Percentiles rank a stretch among this genome's conserved stretches.
Conservation (phyloP, 805 yeast species). For the Metschnikowia kofuensis region DNA sequence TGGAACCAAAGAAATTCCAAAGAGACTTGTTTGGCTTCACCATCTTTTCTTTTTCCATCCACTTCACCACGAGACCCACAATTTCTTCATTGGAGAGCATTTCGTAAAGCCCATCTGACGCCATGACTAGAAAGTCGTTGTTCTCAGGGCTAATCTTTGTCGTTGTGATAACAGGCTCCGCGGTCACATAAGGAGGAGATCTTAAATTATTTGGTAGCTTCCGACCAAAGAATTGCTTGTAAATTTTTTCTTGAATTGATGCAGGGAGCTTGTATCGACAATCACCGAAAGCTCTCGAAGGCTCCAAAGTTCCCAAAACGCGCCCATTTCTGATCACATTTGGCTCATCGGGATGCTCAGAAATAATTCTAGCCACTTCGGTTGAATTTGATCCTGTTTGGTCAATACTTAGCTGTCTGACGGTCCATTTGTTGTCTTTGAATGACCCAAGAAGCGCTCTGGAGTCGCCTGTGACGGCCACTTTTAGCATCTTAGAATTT, state of each 20-base stretch:
- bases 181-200: conserved; percentile 97
- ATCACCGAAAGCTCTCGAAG: conserved; percentile 96
- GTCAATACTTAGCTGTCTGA: conserved; percentile 79
- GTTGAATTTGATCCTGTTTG: conserved; percentile 91
- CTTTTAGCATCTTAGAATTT: conserved; percentile 63
- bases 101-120: conserved; percentile 92
- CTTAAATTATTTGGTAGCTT: conserved; percentile 66
- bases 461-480: conserved; percentile 96
- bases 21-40: conserved; percentile 48
- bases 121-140: conserved; percentile 86
- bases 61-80: conserved; percentile 84
- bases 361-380: conserved; percentile 77
- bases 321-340: conserved; percentile 83
- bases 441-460: conserved; percentile 83
- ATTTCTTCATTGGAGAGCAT: conserved; percentile 90
- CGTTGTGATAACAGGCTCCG: conserved; percentile 88
- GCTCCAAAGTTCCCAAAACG: conserved; percentile 89
- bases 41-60: conserved; percentile 80
- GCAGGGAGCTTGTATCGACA: conserved; percentile 86
- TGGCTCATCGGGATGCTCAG: conserved; percentile 91
- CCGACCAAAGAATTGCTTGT: conserved; percentile 79
- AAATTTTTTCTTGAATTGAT: conserved; percentile 69
- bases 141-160: conserved; percentile 67
- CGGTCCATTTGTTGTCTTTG: conserved; percentile 77
- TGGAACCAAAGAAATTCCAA: conserved; percentile 42